These are phyloP conservation scores for Xerocomellus chrysenteron DNA, from an alignment of 768 basidiomycete genomes.

Conservation along the genomic window DNA sequence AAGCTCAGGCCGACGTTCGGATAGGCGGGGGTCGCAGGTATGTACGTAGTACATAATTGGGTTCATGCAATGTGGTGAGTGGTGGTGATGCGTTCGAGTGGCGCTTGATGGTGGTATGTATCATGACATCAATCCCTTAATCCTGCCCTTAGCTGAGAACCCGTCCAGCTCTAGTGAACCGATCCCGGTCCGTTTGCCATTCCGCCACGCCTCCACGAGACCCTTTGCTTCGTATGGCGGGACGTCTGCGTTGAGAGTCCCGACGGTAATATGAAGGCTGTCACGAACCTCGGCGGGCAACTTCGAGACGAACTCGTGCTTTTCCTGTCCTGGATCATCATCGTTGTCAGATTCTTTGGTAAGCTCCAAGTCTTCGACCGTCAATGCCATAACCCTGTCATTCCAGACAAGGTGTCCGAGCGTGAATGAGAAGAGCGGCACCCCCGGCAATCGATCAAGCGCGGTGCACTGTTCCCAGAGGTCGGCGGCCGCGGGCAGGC, in stretches of 20 bases:
- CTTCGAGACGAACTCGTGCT: conserved; percentile 44
- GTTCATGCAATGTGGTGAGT: not conserved
- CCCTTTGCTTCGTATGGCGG: conserved; percentile 66
- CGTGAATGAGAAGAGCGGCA: conserved; percentile 59
- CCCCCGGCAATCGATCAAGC: conserved; percentile 20
- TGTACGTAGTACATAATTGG: not conserved
- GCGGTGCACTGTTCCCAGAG: conserved; percentile 44
- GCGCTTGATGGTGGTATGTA: not conserved
- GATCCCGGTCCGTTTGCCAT: conserved; percentile 32
- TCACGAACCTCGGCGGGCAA: conserved; percentile 48
- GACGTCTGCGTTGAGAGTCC: conserved; percentile 55
- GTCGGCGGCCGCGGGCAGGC: conserved; percentile 32
- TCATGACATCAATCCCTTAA: conserved; percentile 26
- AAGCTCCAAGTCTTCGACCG: conserved; percentile 58
- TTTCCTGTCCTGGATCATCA: conserved; percentile 35
- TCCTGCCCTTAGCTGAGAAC: conserved; percentile 29
- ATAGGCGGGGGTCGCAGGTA: not conserved
- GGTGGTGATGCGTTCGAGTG: too few species aligned
- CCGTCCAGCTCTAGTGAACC: conserved; percentile 31
- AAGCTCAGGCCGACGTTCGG: too few species aligned
- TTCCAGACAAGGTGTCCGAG: conserved; percentile 73
- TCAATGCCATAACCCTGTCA: conserved; percentile 75
- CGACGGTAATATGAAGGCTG: conserved; percentile 85
- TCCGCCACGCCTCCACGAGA: conserved; percentile 58
- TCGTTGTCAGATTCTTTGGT: conserved; percentile 30